Evolutionary conservation across 1,284 basidiomycete species (phyloP).

Genomic region (Pulveroboletus sp.): DNA sequence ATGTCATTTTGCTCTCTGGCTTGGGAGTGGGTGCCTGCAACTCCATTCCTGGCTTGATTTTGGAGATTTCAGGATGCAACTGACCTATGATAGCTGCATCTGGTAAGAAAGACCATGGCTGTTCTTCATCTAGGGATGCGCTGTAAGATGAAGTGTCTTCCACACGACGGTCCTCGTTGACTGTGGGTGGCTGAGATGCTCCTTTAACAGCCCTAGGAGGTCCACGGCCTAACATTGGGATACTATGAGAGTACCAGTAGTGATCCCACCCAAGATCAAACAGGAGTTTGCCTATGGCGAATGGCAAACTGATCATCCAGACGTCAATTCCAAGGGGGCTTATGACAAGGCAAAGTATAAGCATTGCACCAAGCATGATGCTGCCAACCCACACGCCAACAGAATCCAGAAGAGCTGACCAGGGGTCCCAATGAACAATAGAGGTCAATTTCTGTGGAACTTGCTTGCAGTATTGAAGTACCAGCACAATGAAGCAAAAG

Average conservation of each 20-base stretch:
- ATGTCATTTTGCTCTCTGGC: not conserved
- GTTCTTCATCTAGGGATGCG: no score
- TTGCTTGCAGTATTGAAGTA: conserved; percentile 52
- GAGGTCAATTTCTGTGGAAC: conserved; percentile 50
- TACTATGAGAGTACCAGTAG: conserved; percentile 42
- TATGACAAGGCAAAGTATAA: conserved; percentile 54
- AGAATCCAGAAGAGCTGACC: conserved; percentile 52
- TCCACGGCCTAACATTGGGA: conserved; percentile 21
- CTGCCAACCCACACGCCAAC: conserved; percentile 53
- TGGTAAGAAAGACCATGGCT: no score
- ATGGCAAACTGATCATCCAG: conserved; percentile 87
- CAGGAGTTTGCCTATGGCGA: conserved; percentile 78
- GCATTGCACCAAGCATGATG: conserved; percentile 47
- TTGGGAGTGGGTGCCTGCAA: not conserved
- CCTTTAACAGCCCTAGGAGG: no score
- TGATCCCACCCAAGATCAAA: no score
- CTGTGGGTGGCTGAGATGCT: no score
- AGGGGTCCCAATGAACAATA: conserved; percentile 43
- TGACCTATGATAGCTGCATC: no score
- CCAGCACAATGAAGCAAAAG: conserved; percentile 52
- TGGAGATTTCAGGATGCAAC: not conserved
- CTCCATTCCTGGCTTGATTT: not conserved
- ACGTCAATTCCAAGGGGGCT: conserved; percentile 67
- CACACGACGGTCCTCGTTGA: no score
- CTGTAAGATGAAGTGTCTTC: no score